These are phyloP conservation scores for Acephala macrosclerotiorum DNA, from an alignment of 2,329 filamentous ascomycete species.

Conservation along the genomic window DNA sequence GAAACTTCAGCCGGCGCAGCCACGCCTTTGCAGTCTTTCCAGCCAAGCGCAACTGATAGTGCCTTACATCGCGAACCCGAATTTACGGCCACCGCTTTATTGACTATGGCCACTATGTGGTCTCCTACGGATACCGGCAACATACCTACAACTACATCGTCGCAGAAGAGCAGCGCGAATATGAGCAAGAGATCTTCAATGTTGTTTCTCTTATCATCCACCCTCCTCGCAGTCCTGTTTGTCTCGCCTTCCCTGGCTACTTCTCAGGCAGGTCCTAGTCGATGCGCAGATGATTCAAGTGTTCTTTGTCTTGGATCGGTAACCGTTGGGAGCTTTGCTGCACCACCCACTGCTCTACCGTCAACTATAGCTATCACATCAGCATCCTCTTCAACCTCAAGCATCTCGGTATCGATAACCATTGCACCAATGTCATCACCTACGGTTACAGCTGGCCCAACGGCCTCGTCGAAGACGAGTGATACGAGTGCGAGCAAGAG, in stretches of 20 bases:
- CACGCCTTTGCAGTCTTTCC: not conserved
- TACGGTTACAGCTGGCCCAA: too few relatives aligned
- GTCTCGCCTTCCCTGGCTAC: not conserved
- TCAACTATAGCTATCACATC: not conserved
- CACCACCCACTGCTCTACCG: not conserved
- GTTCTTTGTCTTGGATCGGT: not conserved
- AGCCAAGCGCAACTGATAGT: not conserved
- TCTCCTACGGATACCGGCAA: not conserved
- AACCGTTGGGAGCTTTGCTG: not conserved
- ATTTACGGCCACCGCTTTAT: not conserved
- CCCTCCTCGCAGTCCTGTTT: not conserved
- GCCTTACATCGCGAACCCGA: constrained; percentile 2
- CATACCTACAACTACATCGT: too few relatives aligned
- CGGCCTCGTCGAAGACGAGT: not conserved
- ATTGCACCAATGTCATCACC: too few relatives aligned
- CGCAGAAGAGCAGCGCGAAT: too few relatives aligned
- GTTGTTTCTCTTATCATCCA: not conserved
- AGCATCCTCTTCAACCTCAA: too few relatives aligned
- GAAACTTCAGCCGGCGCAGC: not conserved
- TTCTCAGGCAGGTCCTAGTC: not conserved
- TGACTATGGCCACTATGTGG: not conserved
- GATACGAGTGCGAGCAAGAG: not conserved
- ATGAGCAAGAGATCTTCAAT: not conserved
- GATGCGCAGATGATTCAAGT: not conserved
- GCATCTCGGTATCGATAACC: too few relatives aligned